These are phyloP conservation scores for Cercospora sesami DNA, from an alignment of 2,329 filamentous ascomycete species.

Conservation along the genomic window DNA sequence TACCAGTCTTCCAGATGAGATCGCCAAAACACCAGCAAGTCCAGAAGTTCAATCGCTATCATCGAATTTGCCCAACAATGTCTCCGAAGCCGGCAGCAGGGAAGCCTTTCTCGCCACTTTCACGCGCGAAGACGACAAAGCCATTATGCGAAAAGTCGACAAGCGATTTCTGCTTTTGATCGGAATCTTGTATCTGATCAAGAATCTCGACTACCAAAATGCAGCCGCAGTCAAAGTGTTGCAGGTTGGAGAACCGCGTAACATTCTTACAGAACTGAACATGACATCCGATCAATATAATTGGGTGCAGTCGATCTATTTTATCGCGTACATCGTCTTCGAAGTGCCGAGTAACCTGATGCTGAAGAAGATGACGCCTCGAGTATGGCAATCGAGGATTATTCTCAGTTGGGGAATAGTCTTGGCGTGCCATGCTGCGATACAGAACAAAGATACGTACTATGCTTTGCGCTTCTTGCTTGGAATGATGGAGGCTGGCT, in stretches of 20 bases:
- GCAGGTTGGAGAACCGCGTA: slow-evolving; percentile 43
- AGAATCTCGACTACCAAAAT: slow-evolving; percentile 47
- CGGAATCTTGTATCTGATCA: slow-evolving; percentile 47
- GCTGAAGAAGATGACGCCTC: slow-evolving; percentile 44
- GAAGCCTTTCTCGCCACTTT: slow-evolving; percentile 44
- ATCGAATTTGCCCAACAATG: slow-evolving; percentile 11
- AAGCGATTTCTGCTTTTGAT: slow-evolving; percentile 43
- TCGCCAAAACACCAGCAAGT: not conserved
- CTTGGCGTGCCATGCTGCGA: slow-evolving; percentile 47
- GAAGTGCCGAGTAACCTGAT: slow-evolving; percentile 43
- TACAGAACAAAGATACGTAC: slow-evolving; percentile 31
- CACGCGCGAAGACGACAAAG: slow-evolving; percentile 41
- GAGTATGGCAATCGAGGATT: slow-evolving; percentile 30
- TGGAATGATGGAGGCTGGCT: slow-evolving; percentile 69
- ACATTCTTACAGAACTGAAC: slow-evolving; percentile 43
- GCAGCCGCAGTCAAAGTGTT: slow-evolving; percentile 47
- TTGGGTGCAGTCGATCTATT: slow-evolving; percentile 42
- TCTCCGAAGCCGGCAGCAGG: slow-evolving; percentile 26
- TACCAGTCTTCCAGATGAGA: not conserved
- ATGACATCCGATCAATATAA: slow-evolving; percentile 48
- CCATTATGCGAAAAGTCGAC: slow-evolving; percentile 47
- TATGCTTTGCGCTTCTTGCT: slow-evolving; percentile 51
- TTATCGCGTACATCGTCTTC: slow-evolving; percentile 40
- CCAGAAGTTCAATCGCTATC: slow-evolving; percentile 4
- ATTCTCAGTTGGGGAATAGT: slow-evolving; percentile 55